A percentile compares a stretch with the other conserved stretches of the same genome.
Evolutionary conservation across 345 rosid species (phyloP).

Genomic region (Gossypium anomalum): DNA sequence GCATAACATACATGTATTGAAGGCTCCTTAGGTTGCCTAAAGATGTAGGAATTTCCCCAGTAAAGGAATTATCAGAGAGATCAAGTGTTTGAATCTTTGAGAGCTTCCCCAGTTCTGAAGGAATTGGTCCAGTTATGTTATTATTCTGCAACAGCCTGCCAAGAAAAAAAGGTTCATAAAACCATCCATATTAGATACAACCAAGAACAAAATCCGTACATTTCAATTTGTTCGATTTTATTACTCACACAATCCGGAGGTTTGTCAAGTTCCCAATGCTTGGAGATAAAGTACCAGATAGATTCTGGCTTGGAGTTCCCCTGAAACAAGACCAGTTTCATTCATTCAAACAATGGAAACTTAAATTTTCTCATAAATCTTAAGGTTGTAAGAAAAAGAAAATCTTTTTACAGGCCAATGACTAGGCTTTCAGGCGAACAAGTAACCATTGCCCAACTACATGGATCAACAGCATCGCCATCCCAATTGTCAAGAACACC

Average conservation of each 20-base stretch:
- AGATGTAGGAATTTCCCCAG: slow-evolving; percentile 62
- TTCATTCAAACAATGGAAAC: neutral
- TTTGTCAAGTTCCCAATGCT: slow-evolving; percentile 84
- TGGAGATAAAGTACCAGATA: slow-evolving; percentile 83
- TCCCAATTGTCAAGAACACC: slow-evolving; percentile 93
- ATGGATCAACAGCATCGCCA: slow-evolving; percentile 89
- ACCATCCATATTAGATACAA: neutral
- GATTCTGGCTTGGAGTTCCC: slow-evolving; percentile 84
- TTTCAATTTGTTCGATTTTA: neutral
- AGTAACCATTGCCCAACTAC: slow-evolving; percentile 97
- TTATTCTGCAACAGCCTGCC: slow-evolving; percentile 79
- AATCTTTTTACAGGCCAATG: slow-evolving; percentile 64
- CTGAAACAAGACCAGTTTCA: slow-evolving; percentile 35
- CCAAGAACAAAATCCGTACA: neutral
- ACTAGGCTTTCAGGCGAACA: slow-evolving; percentile 72
- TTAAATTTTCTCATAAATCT: slow-evolving; percentile 17
- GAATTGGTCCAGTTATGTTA: slow-evolving; percentile 85
- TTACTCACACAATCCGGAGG: slow-evolving; percentile 74
- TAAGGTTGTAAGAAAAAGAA: neutral
- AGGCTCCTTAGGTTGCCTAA: slow-evolving; percentile 58
- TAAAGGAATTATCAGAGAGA: slow-evolving; percentile 76
- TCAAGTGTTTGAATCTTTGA: slow-evolving; percentile 80
- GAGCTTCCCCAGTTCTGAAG: slow-evolving; percentile 70
- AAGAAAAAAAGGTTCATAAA: neutral
- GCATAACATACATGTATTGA: slow-evolving; percentile 68